Percentiles rank a stretch among this genome's conserved stretches.
phyloP scores from a whole-genome alignment of 495 filamentous ascomycete species.

The Talaromyces liani region DNA sequence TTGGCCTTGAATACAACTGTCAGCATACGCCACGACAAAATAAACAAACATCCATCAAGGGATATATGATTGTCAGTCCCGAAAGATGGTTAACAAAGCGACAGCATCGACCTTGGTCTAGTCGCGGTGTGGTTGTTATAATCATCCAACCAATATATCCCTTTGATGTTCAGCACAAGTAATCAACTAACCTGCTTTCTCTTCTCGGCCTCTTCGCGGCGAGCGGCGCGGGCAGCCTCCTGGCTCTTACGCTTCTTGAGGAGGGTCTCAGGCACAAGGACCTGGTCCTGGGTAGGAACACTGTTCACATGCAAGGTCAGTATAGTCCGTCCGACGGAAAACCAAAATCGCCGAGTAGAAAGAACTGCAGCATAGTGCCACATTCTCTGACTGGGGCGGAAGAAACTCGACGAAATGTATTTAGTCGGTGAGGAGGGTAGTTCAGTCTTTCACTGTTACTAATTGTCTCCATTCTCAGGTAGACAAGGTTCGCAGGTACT shows the following conservation, averaged over 20 bases:
- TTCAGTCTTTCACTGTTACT: conserved; percentile 15
- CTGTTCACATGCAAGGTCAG: conserved; percentile 50
- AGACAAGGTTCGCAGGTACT: conserved; percentile 13
- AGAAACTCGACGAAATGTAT: conserved; percentile 70
- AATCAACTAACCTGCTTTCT: conserved; percentile 74
- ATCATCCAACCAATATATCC: conserved; percentile 52
- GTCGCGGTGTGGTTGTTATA: conserved; percentile 76
- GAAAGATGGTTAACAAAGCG: conserved; percentile 99
- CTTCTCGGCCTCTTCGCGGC: conserved; percentile 68
- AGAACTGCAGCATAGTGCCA: conserved; percentile 83
- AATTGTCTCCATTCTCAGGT: conserved; percentile 22
- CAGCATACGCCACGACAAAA: too few species aligned
- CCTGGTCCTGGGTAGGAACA: conserved; percentile 81
- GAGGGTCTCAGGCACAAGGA: conserved; percentile 95
- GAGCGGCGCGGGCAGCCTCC: conserved; percentile 93
- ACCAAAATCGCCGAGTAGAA: conserved; percentile 70
- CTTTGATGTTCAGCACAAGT: conserved; percentile 15
- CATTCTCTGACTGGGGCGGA: conserved; percentile 72
- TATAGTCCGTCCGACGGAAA: conserved; percentile 59
- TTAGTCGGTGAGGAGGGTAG: conserved; percentile 64
- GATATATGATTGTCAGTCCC: conserved; percentile 72
- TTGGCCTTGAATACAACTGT: conserved; percentile 37
- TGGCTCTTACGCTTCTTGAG: conserved; percentile 99
- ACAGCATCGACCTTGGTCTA: conserved; percentile 96
- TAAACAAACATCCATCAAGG: too few species aligned